Evolutionary conservation across 805 yeast species (phyloP).

Genomic region (Lipomyces lipofer): DNA sequence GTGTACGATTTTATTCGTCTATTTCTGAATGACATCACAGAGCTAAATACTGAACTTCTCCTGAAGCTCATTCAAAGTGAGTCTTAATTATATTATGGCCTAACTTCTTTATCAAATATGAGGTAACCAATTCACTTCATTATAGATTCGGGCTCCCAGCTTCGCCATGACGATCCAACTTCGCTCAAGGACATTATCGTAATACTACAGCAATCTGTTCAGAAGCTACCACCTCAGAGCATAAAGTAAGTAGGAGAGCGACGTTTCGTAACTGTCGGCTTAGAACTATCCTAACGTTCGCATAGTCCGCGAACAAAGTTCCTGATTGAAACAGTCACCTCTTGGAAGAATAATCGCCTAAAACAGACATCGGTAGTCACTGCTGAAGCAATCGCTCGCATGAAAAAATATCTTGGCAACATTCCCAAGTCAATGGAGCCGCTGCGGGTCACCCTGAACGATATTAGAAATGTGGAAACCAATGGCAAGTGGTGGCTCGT

Average conservation of each 20-base stretch:
- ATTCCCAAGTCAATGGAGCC: constrained; percentile 59
- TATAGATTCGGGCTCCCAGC: constrained; percentile 67
- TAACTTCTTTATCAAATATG: neutral
- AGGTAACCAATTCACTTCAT: neutral
- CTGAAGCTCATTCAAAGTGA: constrained; percentile 61
- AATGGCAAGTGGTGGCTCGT: constrained; percentile 99
- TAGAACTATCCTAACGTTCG: neutral
- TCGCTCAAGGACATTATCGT: constrained; percentile 78
- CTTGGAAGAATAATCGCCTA: constrained; percentile 81
- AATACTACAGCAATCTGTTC: constrained; percentile 52
- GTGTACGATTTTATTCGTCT: constrained; percentile 71
- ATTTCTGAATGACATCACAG: constrained; percentile 57
- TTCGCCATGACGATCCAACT: constrained; percentile 86
- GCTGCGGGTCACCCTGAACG: constrained; percentile 77
- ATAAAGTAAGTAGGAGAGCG: constrained; percentile 19
- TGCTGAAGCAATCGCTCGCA: constrained; percentile 56
- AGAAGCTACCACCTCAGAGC: constrained; percentile 37
- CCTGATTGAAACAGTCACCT: constrained; percentile 79
- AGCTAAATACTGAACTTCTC: constrained; percentile 73
- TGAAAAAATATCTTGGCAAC: constrained; percentile 64
- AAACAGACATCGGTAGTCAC: constrained; percentile 43
- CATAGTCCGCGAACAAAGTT: constrained; percentile 72
- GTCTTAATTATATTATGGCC: too few relatives aligned
- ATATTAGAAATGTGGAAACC: constrained; percentile 71
- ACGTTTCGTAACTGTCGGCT: neutral